Evolutionary conservation across 2,329 filamentous ascomycete species (phyloP).

Genomic region (Stagonosporopsis vannaccii): DNA sequence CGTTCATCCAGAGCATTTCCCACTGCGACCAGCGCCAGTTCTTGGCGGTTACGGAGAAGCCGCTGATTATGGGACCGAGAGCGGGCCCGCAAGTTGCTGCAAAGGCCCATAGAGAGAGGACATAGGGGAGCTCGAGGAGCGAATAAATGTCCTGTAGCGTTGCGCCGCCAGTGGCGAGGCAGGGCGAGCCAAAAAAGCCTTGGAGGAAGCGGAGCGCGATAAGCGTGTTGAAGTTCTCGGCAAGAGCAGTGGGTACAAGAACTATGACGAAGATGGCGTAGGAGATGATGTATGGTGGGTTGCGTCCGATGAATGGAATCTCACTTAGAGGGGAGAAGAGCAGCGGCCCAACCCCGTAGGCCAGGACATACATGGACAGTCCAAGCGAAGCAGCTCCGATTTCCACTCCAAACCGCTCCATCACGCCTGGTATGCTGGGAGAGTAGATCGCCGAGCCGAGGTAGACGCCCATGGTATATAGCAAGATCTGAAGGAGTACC

Average conservation of each 20-base stretch:
- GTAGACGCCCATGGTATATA: slow-evolving; percentile 70
- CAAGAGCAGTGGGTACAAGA: slow-evolving; percentile 69
- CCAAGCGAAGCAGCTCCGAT: slow-evolving; percentile 63
- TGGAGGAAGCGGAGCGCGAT: slow-evolving; percentile 60
- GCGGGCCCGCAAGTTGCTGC: slow-evolving; percentile 68
- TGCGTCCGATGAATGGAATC: slow-evolving; percentile 71
- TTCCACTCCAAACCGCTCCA: slow-evolving; percentile 61
- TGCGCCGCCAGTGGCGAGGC: slow-evolving; percentile 50
- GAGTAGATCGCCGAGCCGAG: slow-evolving; percentile 62
- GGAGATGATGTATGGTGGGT: slow-evolving; percentile 71
- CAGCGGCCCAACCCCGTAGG: slow-evolving; percentile 68
- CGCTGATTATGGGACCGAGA: slow-evolving; percentile 69
- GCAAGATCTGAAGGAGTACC: slow-evolving; percentile 51
- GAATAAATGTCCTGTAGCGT: slow-evolving; percentile 50
- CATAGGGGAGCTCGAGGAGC: slow-evolving; percentile 55
- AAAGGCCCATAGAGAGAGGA: slow-evolving; percentile 54
- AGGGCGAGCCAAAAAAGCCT: slow-evolving; percentile 51
- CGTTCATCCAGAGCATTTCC: slow-evolving; percentile 81
- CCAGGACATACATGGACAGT: slow-evolving; percentile 69
- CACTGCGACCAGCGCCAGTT: slow-evolving; percentile 88
- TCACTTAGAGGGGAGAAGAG: slow-evolving; percentile 72
- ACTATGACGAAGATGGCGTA: slow-evolving; percentile 74
- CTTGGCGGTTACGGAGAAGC: slow-evolving; percentile 72
- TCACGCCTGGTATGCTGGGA: slow-evolving; percentile 55
- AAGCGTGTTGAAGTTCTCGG: slow-evolving; percentile 68